Evolutionary conservation across 2,329 filamentous ascomycete genomes (phyloP), one percentile per base, ranked within the genome.

Genomic region (Alternaria triticimaculans): DNA sequence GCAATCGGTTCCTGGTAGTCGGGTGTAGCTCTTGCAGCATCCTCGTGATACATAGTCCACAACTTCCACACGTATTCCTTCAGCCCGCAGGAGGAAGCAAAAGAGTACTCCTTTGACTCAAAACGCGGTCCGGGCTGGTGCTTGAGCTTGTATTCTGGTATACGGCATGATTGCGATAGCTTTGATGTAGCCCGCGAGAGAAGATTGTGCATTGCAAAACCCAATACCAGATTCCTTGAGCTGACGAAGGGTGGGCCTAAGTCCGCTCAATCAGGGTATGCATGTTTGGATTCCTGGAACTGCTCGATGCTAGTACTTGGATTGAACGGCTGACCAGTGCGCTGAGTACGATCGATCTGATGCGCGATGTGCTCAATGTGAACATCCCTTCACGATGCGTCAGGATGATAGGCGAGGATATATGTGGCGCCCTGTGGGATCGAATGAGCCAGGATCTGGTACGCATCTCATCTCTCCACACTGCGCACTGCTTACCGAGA

Each of bases 281-380:
- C 30, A 20, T 33, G 28, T 25, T 21, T 37, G 49, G 9, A 21
- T 41, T 41, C 37, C 37, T 53, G 56, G 46, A 46, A n/a, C 5
- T 45, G 37, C 20, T 53, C 49, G 14, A 41, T 53, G 59, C 8
- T 41, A 25, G 54, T 46, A 37, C 37, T 20, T 51, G 59, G 45
- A 25, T 30, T 33, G 59, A 62, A 62, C 59, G 26, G 33, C 44
- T 62, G 59, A 62, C 30, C 59, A 58, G 45, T 62, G 59, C 59
- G 44, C 46, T 26, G 54, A 51, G 37, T 37, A 45, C 43, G 55
- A 15, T 48, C 20, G 25, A 41, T 58, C 28, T 46, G 15, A 21
- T 49, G 54, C 46, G 41, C 26, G 45, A 26, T 37, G 26, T 25
- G 28, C 53, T 25, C 44, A 44, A 49, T 30, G 33, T 43, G 44